Evolutionary conservation across 164 flowering plant species (phyloP).

Genomic region (Vitis riparia): DNA sequence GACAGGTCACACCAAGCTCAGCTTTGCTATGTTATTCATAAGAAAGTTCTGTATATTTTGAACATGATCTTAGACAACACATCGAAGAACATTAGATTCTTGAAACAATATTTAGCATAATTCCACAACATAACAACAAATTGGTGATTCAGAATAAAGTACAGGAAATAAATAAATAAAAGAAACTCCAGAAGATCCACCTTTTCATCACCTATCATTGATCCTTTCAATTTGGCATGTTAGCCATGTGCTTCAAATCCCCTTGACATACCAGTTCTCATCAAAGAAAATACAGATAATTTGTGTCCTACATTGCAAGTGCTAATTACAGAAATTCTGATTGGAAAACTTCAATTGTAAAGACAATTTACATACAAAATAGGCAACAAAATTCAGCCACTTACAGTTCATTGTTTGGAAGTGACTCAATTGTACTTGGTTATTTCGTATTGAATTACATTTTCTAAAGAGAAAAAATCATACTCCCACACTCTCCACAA

Average conservation of each 20-base stretch:
- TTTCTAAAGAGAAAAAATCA: not conserved
- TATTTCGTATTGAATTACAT: not conserved
- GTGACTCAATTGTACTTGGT: not conserved
- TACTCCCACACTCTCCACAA: too few relatives aligned
- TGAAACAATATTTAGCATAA: too few relatives aligned
- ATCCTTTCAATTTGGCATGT: not conserved
- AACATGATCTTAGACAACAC: too few relatives aligned
- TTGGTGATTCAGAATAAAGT: not conserved
- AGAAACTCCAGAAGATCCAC: not conserved
- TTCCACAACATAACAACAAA: too few relatives aligned
- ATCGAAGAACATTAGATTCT: too few relatives aligned
- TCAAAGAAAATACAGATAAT: not conserved
- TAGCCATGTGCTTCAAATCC: not conserved
- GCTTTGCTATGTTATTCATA: too few relatives aligned
- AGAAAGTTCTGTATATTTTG: too few relatives aligned
- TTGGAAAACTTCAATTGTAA: not conserved
- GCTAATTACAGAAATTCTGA: not conserved
- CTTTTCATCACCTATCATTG: not conserved
- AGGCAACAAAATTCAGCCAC: not conserved
- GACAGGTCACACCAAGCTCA: too few relatives aligned
- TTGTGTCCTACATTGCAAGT: not conserved
- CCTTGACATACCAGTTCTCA: not conserved
- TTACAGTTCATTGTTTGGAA: not conserved
- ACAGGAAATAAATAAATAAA: not conserved
- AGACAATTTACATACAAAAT: not conserved